Percentiles rank a stretch among this genome's conserved stretches.
Conservation (phyloP, 768 basidiomycete species). For the Chlorophyllum brunneum region DNA sequence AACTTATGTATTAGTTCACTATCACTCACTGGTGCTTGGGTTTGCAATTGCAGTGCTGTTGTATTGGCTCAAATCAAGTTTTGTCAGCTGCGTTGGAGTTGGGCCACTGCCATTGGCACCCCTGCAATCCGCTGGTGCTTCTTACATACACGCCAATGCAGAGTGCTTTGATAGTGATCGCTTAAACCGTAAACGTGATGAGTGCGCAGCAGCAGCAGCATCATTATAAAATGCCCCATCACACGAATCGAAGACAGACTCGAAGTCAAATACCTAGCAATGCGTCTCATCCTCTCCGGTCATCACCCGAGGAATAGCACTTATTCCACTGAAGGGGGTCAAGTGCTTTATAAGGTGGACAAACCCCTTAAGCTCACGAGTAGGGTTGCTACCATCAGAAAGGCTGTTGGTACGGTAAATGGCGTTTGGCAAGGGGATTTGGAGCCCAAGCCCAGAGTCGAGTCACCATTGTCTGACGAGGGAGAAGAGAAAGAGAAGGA, state of each 20-base stretch:
- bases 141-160: no score
- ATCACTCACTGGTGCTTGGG: no score
- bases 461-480: background rate
- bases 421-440: background rate
- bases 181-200: no score
- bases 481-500: background rate
- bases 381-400: conserved; percentile 13
- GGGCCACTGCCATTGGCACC: no score
- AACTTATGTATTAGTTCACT: no score
- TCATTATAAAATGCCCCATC: background rate
- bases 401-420: conserved; percentile 6
- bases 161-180: no score
- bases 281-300: conserved; percentile 21
- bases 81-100: no score
- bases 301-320: conserved; percentile 17
- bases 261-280: conserved; percentile 4
- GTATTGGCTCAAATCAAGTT: no score
- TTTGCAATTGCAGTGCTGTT: no score
- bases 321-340: conserved; percentile 18
- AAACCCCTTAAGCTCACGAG: conserved; percentile 17
- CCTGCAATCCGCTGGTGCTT: no score
- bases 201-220: no score
- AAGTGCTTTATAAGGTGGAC: conserved; percentile 20
- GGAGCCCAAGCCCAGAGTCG: background rate
- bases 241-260: background rate